Conservation (phyloP, 2,329 filamentous ascomycete genomes). For the Sclerotiophoma versabilis region DNA sequence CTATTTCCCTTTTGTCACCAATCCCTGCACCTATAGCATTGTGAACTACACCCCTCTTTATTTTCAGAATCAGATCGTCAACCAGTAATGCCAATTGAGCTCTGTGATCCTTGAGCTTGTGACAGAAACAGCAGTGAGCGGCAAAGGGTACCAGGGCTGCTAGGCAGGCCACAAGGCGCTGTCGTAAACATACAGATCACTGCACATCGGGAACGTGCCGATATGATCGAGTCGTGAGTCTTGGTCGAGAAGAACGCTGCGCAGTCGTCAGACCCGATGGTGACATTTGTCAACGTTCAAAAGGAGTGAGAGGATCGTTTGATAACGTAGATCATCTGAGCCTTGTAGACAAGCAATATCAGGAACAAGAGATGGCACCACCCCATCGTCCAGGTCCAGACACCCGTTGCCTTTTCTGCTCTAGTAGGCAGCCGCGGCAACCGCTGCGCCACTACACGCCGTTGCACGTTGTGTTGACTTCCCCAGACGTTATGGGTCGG, state of each 20-base stretch:
- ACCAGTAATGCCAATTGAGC: background rate
- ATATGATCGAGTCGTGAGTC: slow-evolving; percentile 3
- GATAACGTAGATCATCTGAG: slow-evolving; percentile 9
- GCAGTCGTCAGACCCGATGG: background rate
- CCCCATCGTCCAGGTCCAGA: background rate
- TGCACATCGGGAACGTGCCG: background rate
- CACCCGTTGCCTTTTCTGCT: background rate
- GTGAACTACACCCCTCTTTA: background rate
- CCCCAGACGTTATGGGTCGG: slow-evolving; percentile 16
- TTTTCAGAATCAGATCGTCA: background rate
- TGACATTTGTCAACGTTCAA: slow-evolving; percentile 10
- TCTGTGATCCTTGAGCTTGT: background rate
- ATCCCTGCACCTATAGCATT: background rate
- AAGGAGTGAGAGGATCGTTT: slow-evolving; percentile 13
- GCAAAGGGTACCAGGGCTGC: background rate
- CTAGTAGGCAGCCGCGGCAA: background rate
- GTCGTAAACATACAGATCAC: slow-evolving; percentile 2
- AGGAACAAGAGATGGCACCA: slow-evolving; percentile 12
- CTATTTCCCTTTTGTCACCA: background rate
- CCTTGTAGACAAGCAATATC: background rate
- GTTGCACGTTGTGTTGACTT: slow-evolving; percentile 11
- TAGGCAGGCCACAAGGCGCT: background rate
- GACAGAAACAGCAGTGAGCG: background rate
- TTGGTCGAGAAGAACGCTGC: slow-evolving; percentile 11
- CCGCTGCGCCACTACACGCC: slow-evolving; percentile 9